Evolutionary conservation across 2,329 filamentous ascomycete genomes (phyloP).

Genomic region (Fonsecaea erecta): DNA sequence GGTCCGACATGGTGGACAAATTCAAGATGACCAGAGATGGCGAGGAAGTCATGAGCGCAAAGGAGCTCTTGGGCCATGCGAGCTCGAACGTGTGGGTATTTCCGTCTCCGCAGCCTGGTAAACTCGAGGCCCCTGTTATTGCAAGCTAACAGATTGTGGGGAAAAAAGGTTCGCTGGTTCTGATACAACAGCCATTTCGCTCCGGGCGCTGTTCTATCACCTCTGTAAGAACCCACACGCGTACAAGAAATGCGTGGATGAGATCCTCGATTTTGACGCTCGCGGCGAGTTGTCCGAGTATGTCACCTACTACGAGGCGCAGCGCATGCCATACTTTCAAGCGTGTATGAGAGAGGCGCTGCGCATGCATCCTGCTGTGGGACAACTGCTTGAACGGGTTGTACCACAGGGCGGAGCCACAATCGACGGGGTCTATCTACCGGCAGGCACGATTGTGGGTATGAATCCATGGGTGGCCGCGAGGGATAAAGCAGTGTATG

Average conservation of each 20-base stretch:
- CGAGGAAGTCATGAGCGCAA: slow-evolving; percentile 29
- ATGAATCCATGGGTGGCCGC: slow-evolving; percentile 40
- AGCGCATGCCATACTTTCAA: slow-evolving; percentile 43
- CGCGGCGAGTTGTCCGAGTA: slow-evolving; percentile 26
- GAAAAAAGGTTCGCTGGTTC: slow-evolving; percentile 28
- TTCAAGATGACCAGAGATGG: slow-evolving; percentile 29
- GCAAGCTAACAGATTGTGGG: neutral
- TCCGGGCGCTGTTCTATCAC: slow-evolving; percentile 45
- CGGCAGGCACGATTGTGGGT: slow-evolving; percentile 34
- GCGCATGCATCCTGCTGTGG: slow-evolving; percentile 37
- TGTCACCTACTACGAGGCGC: slow-evolving; percentile 30
- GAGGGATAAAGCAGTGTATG: slow-evolving; percentile 35
- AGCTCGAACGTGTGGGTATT: slow-evolving; percentile 28
- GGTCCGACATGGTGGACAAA: slow-evolving; percentile 27
- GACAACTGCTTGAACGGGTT: slow-evolving; percentile 51
- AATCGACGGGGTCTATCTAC: slow-evolving; percentile 41
- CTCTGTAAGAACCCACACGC: slow-evolving; percentile 51
- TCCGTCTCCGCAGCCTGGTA: no score
- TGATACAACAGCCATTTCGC: slow-evolving; percentile 32
- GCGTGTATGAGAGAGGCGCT: slow-evolving; percentile 43
- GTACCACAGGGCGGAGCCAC: slow-evolving; percentile 56
- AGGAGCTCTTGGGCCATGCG: slow-evolving; percentile 30
- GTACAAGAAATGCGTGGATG: slow-evolving; percentile 27
- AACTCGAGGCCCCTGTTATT: no score
- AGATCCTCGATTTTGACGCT: slow-evolving; percentile 25